A percentile compares a stretch with the other conserved stretches of the same genome.
Evolutionary conservation across 208 protist species (phyloP).

Genomic region (Leishmania martiniquensis): DNA sequence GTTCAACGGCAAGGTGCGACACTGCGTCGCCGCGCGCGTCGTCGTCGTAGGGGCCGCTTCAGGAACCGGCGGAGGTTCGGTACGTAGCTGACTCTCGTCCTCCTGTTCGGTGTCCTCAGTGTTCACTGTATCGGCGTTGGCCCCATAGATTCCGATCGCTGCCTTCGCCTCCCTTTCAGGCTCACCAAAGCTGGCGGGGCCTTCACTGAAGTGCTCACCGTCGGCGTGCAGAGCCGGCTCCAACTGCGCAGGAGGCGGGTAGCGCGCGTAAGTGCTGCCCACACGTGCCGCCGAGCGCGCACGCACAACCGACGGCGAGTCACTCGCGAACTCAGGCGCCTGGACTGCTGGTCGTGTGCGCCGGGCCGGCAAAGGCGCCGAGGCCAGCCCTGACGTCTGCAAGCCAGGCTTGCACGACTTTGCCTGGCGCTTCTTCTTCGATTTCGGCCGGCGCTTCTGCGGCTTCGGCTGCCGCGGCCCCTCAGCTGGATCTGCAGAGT

Average conservation of each 20-base stretch:
- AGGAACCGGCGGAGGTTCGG: conserved; percentile 9
- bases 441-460: not conserved
- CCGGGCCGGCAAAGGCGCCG: not conserved
- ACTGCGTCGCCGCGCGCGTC: not conserved
- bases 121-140: not conserved
- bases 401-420: not conserved
- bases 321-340: conserved; percentile 8
- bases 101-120: not conserved
- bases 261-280: not conserved
- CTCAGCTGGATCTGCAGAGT: not conserved
- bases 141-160: too few relatives aligned
- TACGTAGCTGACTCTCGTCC: conserved; percentile 17
- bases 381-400: not conserved
- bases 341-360: not conserved
- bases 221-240: not conserved
- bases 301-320: conserved; percentile 18
- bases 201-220: not conserved
- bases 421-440: not conserved
- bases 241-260: not conserved
- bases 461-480: not conserved
- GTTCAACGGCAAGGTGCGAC: not conserved
- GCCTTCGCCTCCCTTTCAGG: not conserved
- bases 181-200: too few relatives aligned
- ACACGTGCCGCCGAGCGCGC: conserved; percentile 4
- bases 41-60: conserved; percentile 6